Base-by-base conservation (phyloP, 352 stramenopile genomes). In the Phytophthora multivora region DNA sequence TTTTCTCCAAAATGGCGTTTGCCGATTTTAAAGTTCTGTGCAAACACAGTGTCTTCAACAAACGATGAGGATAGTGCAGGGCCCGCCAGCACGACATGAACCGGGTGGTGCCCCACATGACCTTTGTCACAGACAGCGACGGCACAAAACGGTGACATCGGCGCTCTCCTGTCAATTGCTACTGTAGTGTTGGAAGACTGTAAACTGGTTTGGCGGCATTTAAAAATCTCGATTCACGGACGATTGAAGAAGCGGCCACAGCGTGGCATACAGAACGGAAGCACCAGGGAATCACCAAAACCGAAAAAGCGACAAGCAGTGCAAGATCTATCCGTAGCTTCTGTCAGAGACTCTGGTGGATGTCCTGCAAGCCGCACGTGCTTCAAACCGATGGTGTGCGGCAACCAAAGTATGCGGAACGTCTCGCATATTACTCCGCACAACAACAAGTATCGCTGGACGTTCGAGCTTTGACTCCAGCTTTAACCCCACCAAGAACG, bases 91-190 rank as follows among this genome's bases (percentile, higher is more conserved):
- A 33, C 28, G 28, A 33, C 28, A 33, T 9, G 40, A 31, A 30
- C 40, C 40, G 40, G 40, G 15, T 30, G 18, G 21, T 33, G 15
- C 18, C 18, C 40, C 40, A 30, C 40, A 31, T 31, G 40, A 47
- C 40, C 40, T 47, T 47, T 47, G 40, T 47, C 18, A 47, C 40
- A 45, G 18, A 25, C 16, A 47, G 40, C 40, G 40, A 47, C 3
- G 11, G 11, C 40, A 16, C 38, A 43, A 12, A 43, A 5, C 16
- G n/a, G 6, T 43, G 5, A 0, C 38, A 13, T 26, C 26, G 26
- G 26, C 26, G 26, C 7, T 30, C 7, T 30, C 26, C 26, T 33
- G 5, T 9, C n/a, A 23, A 43, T 43, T 43, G 38, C n/a, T 5
- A 25, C 7, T 43, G 38, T 33, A n/a, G n/a, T n/a, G n/a, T n/a